Percentiles rank a stretch among this genome's conserved stretches.
Evolutionary conservation across 148 eudicot species (phyloP).

Genomic region (Amaranthus cruentus): DNA sequence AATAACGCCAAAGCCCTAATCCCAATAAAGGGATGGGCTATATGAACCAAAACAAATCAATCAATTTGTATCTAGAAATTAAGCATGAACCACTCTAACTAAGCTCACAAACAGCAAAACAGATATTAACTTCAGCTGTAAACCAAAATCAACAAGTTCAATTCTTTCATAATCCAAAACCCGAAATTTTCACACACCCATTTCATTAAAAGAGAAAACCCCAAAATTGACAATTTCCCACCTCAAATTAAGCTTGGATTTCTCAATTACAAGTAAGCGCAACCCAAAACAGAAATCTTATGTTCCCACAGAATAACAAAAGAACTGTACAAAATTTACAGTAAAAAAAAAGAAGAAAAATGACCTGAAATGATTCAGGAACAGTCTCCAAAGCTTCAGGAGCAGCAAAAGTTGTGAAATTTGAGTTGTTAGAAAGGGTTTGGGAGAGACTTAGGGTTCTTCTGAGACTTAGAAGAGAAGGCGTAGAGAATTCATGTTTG

Average conservation of each 20-base stretch:
- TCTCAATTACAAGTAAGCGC: neutral
- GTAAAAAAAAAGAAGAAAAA: neutral
- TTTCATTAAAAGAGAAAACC: neutral
- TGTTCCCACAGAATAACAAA: neutral
- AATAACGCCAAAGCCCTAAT: too few species aligned
- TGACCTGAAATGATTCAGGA: conserved; percentile 21
- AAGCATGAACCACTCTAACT: neutral
- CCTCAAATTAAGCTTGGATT: neutral
- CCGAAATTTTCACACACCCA: conserved; percentile 2
- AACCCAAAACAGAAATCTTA: neutral
- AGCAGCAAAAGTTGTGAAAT: conserved; percentile 35
- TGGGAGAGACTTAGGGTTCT: conserved; percentile 23
- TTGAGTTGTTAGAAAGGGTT: neutral
- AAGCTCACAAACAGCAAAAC: neutral
- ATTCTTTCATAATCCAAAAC: neutral
- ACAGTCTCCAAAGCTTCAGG: conserved; percentile 36
- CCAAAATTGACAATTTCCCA: neutral
- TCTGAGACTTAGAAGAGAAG: conserved; percentile 12
- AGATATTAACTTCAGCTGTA: neutral
- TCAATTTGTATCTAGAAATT: neutral
- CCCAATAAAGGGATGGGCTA: too few species aligned
- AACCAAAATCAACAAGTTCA: neutral
- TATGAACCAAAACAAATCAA: neutral
- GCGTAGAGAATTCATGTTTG: conserved; percentile 23
- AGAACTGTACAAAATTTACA: neutral